Base-by-base conservation (phyloP, 2,329 filamentous ascomycete species). In the Diplodia mutila region DNA sequence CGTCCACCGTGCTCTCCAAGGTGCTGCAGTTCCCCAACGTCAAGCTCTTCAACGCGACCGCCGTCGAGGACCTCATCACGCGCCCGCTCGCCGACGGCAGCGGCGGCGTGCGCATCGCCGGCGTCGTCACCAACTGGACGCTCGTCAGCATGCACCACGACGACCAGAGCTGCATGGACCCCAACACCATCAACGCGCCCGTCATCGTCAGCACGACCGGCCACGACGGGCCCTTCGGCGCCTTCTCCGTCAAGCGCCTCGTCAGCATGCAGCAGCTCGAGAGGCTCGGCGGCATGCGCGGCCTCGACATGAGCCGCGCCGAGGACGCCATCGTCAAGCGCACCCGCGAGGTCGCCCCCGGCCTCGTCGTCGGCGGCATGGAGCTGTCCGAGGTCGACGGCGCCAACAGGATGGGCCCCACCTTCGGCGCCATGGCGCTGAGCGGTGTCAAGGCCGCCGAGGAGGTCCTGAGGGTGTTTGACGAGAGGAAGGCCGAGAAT, bases 91-190 rank as follows among this genome's bases (percentile, higher is more conserved):
- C 70, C 14, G 77, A 80, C 51, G 82, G 79, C 48, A 32, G 34
- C 34, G 34, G 7, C 29, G 82, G 83, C 11, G 81, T 96, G 52
- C 89, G 91, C 70, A 89, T 97, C 71, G 91, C 92, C 9, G 93
- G 93, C 74, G 93, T 97, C 1, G 94, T 97, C 66, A 96, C 92
- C 75, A 97, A 97, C 86, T 97, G 93, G 93, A 97, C 93, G 1
- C 86, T 97, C 29, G 93, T 97, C 59, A 88, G 90, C 52, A 91
- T 94, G 85, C 90, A 94, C 80, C 91, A 94, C 80, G 91, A 93
- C 77, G 91, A 94, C 78, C 93, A 97, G 83, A 91, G 88, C 69
- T 97, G 93, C 90, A 97, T 97, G 93, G 94, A 97, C 79, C 93
- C 93, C 72, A 97, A 95, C 87, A 97, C 93, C 75, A 97, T 97